Evolutionary conservation across 2,329 filamentous ascomycete species (phyloP).

Genomic region (Aspergillus brasiliensis): DNA sequence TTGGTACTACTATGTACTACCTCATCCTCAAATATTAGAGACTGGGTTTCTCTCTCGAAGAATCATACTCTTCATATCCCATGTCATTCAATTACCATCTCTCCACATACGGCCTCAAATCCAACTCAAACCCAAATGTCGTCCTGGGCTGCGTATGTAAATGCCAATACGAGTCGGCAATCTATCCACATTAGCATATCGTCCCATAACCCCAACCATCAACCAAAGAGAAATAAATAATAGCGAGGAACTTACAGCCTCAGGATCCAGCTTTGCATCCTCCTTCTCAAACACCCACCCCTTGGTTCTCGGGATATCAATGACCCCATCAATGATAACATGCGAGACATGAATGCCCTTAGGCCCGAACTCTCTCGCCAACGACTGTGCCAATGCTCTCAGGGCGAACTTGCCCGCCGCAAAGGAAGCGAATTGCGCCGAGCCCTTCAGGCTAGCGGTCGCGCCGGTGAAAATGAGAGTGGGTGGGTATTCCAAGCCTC

Average conservation of each 20-base stretch:
- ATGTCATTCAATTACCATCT: conserved; percentile 64
- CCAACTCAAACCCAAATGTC: conserved; percentile 79
- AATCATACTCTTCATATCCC: neutral
- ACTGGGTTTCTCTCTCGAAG: too few relatives aligned
- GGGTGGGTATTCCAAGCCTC: conserved; percentile 64
- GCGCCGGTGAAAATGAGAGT: conserved; percentile 85
- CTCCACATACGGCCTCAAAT: conserved; percentile 77
- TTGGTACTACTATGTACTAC: too few relatives aligned
- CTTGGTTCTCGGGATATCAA: conserved; percentile 75
- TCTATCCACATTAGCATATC: conserved; percentile 52
- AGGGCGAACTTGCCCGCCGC: conserved; percentile 79
- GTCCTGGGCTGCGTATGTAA: conserved; percentile 78
- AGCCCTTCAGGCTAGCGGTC: conserved; percentile 75
- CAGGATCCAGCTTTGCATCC: conserved; percentile 71
- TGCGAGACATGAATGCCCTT: conserved; percentile 82
- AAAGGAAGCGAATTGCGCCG: conserved; percentile 69
- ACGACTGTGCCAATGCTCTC: conserved; percentile 70
- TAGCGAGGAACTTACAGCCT: conserved; percentile 70
- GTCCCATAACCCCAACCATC: neutral
- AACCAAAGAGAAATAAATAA: conserved; percentile 19
- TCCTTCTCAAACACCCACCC: conserved; percentile 58
- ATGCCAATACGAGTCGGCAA: conserved; percentile 84
- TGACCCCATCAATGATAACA: conserved; percentile 80
- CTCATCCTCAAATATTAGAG: too few relatives aligned
- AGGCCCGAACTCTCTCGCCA: conserved; percentile 82